A percentile compares a stretch with the other conserved stretches of the same genome.
Conservation (phyloP, 2,329 filamentous ascomycete species). For the Ceratocystiopsis brevicomis region DNA sequence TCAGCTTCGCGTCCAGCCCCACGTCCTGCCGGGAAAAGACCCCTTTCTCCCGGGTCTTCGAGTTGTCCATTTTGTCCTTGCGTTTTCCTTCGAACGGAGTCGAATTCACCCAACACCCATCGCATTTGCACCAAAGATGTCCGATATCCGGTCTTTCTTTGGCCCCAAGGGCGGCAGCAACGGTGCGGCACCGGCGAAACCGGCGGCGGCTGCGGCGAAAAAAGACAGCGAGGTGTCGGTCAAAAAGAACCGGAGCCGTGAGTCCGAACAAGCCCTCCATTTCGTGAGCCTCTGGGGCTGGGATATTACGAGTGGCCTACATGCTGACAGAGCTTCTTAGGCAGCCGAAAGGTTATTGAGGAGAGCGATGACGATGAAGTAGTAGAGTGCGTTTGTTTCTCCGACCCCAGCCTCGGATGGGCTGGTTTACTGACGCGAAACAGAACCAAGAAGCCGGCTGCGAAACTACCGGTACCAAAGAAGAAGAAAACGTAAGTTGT, state of each 20-base stretch:
- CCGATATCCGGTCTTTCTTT: constrained; percentile 59
- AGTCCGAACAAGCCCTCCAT: not conserved
- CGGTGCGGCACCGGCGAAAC: constrained; percentile 18
- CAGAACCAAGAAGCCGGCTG: constrained; percentile 35
- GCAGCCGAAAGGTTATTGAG: constrained; percentile 14
- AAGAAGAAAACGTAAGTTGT: constrained; percentile 35
- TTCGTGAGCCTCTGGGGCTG: no score
- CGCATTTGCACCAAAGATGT: constrained; percentile 35
- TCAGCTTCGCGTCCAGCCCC: constrained; percentile 21
- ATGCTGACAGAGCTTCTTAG: not conserved
- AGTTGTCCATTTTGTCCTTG: not conserved
- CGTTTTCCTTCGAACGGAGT: not conserved
- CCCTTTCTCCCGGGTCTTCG: not conserved
- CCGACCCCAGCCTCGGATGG: constrained; percentile 4
- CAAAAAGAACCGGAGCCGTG: constrained; percentile 12
- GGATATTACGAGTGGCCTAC: no score
- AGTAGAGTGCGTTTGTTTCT: constrained; percentile 15
- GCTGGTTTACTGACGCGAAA: not conserved
- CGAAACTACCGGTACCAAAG: constrained; percentile 25
- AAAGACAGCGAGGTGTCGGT: constrained; percentile 16
- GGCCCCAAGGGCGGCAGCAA: constrained; percentile 34
- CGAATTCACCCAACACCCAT: not conserved
- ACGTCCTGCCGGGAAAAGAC: not conserved
- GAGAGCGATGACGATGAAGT: constrained; percentile 11
- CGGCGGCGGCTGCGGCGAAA: constrained; percentile 13